Evolutionary conservation across 176 grass and related monocot genomes (phyloP).

Genomic region (Carex cristatella): DNA sequence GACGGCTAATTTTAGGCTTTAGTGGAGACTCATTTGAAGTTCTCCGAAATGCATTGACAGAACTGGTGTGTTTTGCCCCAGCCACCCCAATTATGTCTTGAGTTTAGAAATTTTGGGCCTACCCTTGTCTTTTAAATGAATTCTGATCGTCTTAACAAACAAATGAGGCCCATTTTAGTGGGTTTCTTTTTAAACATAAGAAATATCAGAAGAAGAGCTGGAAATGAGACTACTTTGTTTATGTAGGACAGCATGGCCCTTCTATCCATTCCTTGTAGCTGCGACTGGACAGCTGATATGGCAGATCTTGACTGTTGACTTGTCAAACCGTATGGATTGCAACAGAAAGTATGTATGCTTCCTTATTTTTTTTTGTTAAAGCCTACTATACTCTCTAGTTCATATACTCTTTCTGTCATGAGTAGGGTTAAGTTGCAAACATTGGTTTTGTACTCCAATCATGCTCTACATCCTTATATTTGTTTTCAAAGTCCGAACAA

Average conservation of each 20-base stretch:
- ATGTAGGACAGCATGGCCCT: conserved; percentile 67
- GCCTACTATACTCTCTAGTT: not conserved
- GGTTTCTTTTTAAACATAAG: not conserved
- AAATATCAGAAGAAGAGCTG: not conserved
- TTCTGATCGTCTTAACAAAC: not conserved
- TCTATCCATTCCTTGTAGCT: conserved; percentile 56
- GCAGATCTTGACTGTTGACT: conserved; percentile 69
- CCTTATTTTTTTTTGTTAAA: not conserved
- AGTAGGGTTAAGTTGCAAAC: no score
- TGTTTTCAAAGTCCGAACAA: no score
- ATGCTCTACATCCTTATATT: no score
- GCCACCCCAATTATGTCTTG: not conserved
- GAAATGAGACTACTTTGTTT: conserved; percentile 20
- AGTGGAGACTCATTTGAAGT: not conserved
- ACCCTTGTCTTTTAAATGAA: not conserved
- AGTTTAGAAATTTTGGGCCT: not conserved
- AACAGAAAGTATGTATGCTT: conserved; percentile 60
- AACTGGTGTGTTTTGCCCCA: not conserved
- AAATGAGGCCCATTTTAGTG: not conserved
- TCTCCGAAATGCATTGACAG: not conserved
- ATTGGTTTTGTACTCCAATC: no score
- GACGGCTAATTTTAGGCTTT: not conserved
- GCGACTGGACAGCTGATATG: conserved; percentile 60
- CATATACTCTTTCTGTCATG: not conserved
- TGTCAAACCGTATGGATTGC: conserved; percentile 55